Evolutionary conservation across 805 yeast species (phyloP).

Genomic region (Ogataea parapolymorpha): DNA sequence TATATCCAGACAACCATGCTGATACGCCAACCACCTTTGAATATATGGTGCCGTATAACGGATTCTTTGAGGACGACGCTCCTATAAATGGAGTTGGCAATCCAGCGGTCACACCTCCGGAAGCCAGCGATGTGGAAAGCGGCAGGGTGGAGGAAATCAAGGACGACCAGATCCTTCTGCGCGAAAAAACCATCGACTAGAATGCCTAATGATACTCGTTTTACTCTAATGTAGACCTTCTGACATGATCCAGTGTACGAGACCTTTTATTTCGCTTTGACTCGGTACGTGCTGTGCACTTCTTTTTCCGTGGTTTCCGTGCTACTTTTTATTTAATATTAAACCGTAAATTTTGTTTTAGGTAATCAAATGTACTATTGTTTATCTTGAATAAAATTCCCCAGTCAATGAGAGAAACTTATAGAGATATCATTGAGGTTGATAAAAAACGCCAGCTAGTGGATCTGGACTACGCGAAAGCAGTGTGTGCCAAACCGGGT

Average conservation of each 20-base stretch:
- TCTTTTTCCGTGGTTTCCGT: no score
- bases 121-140: not conserved
- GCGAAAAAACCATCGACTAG: not conserved
- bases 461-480: constrained; percentile 6
- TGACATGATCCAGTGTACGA: not conserved
- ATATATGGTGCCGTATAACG: constrained; percentile 23
- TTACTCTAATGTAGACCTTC: not conserved
- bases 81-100: constrained; percentile 26
- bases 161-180: not conserved
- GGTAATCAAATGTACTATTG: not conserved
- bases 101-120: not conserved
- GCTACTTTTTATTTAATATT: not conserved
- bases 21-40: constrained; percentile 25
- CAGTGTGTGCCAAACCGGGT: not conserved
- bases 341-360: not conserved
- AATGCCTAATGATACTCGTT: not conserved
- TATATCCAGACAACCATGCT: constrained; percentile 22
- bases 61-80: constrained; percentile 27
- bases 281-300: not conserved
- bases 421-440: not conserved
- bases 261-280: not conserved
- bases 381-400: no score
- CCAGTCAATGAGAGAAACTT: no score
- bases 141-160: not conserved
- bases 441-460: constrained; percentile 4